phyloP scores from a whole-genome alignment of 441 rosid genomes.

The Croton laevigatus region DNA sequence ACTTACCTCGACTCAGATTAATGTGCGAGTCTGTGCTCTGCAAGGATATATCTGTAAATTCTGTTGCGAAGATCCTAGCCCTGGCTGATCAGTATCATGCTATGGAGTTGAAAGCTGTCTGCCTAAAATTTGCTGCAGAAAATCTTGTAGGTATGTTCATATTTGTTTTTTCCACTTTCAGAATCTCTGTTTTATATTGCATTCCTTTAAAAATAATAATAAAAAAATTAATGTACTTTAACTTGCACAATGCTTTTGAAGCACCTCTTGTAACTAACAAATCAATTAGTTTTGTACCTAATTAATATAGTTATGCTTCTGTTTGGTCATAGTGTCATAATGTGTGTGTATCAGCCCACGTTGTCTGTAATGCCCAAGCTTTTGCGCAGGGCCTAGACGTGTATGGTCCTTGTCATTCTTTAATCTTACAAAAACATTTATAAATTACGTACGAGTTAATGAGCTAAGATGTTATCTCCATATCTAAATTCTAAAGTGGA shows the following conservation, averaged over 20 bases:
- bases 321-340: no score
- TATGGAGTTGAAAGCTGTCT: slow-evolving; percentile 42
- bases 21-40: slow-evolving; percentile 47
- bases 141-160: slow-evolving; percentile 46
- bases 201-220: not conserved
- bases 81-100: slow-evolving; percentile 46
- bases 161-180: slow-evolving; percentile 15
- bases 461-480: no score
- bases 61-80: slow-evolving; percentile 42
- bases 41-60: slow-evolving; percentile 41
- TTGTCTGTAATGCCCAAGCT: no score
- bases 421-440: no score
- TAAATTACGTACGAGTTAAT: no score
- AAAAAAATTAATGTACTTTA: not conserved
- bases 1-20: slow-evolving; percentile 39
- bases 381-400: no score
- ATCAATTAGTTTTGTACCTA: not conserved
- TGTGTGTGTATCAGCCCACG: no score
- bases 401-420: no score
- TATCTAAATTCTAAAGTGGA: no score
- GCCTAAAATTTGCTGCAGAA: slow-evolving; percentile 48
- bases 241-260: not conserved
- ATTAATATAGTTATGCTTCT: no score
- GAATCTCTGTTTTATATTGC: not conserved
- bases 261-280: not conserved